Evolutionary conservation across 257 asterid genomes (phyloP).

Genomic region (Paulownia fortunei): DNA sequence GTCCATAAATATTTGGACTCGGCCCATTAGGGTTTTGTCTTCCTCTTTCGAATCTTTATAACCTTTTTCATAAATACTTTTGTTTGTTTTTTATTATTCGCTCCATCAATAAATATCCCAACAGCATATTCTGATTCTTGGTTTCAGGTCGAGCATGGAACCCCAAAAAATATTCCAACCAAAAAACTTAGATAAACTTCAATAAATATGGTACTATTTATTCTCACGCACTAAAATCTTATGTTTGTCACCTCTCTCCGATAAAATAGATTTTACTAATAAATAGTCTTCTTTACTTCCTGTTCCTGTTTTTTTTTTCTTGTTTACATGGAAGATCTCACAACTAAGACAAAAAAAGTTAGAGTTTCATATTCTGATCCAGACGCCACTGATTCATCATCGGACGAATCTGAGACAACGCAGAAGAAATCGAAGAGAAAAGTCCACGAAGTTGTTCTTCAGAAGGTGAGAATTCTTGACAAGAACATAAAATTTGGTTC

Average conservation of each 20-base stretch:
- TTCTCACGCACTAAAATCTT: not conserved
- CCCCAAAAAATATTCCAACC: slow-evolving; percentile 11
- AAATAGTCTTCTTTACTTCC: not conserved
- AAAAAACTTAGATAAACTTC: not conserved
- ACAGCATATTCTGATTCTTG: slow-evolving; percentile 22
- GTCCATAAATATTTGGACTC: not conserved
- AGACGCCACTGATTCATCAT: slow-evolving; percentile 65
- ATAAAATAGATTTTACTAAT: not conserved
- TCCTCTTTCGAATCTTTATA: not conserved
- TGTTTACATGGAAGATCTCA: slow-evolving; percentile 2
- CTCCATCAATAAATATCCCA: slow-evolving; percentile 17
- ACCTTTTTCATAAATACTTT: not conserved
- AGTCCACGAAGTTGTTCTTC: slow-evolving; percentile 41
- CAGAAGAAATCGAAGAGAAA: slow-evolving; percentile 39
- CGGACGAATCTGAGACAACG: slow-evolving; percentile 41
- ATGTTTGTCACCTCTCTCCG: not conserved
- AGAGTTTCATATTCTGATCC: slow-evolving; percentile 54
- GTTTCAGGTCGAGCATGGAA: not conserved
- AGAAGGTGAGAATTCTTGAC: not conserved
- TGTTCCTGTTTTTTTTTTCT: too few relatives aligned
- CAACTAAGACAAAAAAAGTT: slow-evolving; percentile 24
- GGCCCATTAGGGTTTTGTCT: slow-evolving; percentile 29
- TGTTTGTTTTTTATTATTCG: not conserved
- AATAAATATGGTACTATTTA: not conserved
- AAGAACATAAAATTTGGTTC: not conserved